Base-by-base conservation (phyloP, 2,329 filamentous ascomycete species). In the Diaporthe destruens region DNA sequence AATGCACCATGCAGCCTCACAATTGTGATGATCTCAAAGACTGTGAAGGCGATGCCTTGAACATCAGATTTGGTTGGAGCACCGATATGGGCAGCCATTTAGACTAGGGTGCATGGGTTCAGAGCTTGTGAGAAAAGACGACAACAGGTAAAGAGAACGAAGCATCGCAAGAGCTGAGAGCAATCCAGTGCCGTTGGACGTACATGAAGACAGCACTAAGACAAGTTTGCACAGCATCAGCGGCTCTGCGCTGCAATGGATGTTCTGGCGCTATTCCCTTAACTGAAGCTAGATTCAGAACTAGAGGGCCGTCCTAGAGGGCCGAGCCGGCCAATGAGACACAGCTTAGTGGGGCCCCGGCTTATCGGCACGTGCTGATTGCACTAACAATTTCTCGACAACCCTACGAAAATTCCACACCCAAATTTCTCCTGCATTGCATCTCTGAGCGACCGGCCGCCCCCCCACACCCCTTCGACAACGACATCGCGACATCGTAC, bases 351-450 rank as follows among this genome's bases (percentile, higher is more conserved):
- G 55, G 55, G 9, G 2, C 47, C 29, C n/a, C n/a, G n/a, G n/a
- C n/a, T 42, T 67, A 71, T 66, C 70, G 59, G 25, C 70, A 71
- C 70, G 70, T 71, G 70, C 65, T 39, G 69, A 73, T 70, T 65
- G 68, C 72, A 73, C 72, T 71, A 73, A 66, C 68, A 70, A 70
- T 70, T 70, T 53, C 5, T 51, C n/a, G 20, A 4, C 32, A 70
- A 61, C 68, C 68, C 68, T 70, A 70, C 44, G 61, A 44, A 32
- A 49, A 34, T 47, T 39, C 56, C 67, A 70, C 71, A 70, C 42
- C 68, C 72, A 61, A 73, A 73, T 73, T 73, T 73, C 72, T 71
- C 53, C 72, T 20, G 66, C 65, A 20, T 39, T 71, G 25, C 16
- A 25, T 20, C 44, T 65, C 29, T n/a, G 12, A 51, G 61, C 32